Evolutionary conservation across 116 monocot species (phyloP).

Genomic region (Phalaenopsis hybrid): DNA sequence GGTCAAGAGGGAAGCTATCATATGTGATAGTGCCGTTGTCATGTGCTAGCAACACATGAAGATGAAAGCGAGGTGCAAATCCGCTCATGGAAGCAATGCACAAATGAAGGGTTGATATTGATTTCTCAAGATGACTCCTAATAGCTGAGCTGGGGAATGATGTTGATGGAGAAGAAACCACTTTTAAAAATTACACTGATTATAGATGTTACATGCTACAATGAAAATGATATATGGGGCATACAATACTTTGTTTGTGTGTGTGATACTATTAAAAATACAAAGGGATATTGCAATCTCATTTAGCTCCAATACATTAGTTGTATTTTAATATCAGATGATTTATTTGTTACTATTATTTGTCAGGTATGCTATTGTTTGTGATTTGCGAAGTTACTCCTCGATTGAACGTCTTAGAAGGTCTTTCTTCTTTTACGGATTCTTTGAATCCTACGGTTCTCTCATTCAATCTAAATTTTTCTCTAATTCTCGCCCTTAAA

Average conservation of each 20-base stretch:
- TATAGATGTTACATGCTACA: no score
- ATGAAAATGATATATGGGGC: background rate
- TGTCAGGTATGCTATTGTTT: conserved; percentile 83
- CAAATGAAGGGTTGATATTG: background rate
- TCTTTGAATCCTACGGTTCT: background rate
- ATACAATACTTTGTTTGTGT: background rate
- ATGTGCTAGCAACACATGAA: no score
- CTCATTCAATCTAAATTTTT: background rate
- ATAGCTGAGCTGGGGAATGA: background rate
- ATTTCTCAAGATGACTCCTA: background rate
- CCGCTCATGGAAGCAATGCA: no score
- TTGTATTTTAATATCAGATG: background rate
- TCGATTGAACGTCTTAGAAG: conserved; percentile 83
- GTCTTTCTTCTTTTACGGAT: conserved; percentile 21
- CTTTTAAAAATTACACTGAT: background rate
- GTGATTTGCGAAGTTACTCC: conserved; percentile 73
- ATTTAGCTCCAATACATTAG: background rate
- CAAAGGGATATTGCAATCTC: background rate
- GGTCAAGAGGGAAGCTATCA: no score
- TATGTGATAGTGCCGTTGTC: no score
- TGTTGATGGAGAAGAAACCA: background rate
- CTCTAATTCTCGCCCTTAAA: background rate
- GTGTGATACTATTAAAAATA: background rate
- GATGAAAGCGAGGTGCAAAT: no score
- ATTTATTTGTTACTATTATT: background rate